Conservation (phyloP, 768 basidiomycete species). For the Termitomyces sp. region DNA sequence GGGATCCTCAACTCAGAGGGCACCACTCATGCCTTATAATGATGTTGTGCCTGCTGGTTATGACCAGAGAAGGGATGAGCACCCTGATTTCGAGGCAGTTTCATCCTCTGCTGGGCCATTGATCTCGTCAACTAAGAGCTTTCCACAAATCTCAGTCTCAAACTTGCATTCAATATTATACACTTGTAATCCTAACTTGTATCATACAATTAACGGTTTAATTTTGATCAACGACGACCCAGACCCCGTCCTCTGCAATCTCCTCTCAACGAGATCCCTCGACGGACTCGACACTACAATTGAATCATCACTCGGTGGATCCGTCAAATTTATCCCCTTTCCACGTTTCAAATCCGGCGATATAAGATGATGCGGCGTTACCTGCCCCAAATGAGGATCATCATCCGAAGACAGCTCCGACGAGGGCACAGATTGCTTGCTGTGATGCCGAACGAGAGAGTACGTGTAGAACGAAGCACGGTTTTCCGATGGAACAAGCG, state of each 20-base stretch:
- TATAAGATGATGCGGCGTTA: conserved; percentile 65
- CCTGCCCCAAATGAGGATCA: conserved; percentile 59
- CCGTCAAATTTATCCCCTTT: conserved; percentile 25
- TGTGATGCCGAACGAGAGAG: conserved; percentile 5
- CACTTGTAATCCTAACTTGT: background rate
- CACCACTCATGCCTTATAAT: too few species aligned
- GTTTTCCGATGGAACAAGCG: background rate
- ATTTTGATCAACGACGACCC: conserved; percentile 1
- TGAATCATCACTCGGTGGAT: conserved; percentile 47
- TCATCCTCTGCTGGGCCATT: too few species aligned
- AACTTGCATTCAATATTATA: background rate
- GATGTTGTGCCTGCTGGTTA: too few species aligned
- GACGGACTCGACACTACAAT: conserved; percentile 44
- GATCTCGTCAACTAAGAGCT: too few species aligned
- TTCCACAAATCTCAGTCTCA: too few species aligned
- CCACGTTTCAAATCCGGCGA: conserved; percentile 54
- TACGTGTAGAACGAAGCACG: conserved; percentile 3
- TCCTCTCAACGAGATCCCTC: conserved; percentile 39
- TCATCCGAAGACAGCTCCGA: conserved; percentile 59
- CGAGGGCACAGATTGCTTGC: conserved; percentile 4
- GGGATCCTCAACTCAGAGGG: too few species aligned
- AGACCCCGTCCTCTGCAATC: conserved; percentile 32
- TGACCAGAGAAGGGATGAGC: too few species aligned
- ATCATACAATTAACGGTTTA: conserved; percentile 13
- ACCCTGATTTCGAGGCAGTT: too few species aligned